Evolutionary conservation across 2,329 filamentous ascomycete species (phyloP).

Genomic region (Esteya vermicola): DNA sequence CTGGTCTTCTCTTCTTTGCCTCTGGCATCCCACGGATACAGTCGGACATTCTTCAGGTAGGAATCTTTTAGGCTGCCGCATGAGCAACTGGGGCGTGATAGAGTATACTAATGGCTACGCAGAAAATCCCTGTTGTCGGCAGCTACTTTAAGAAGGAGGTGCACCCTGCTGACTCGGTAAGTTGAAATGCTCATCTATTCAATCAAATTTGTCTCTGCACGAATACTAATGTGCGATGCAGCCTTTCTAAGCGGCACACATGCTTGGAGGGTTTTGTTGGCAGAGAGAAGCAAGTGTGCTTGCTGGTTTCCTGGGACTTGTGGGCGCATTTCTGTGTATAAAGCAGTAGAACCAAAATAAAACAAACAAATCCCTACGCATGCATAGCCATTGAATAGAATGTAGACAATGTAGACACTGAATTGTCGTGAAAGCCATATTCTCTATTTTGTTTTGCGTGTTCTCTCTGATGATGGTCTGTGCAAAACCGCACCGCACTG

Average conservation of each 20-base stretch:
- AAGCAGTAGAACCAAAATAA: background rate
- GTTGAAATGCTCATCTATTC: conserved; percentile 15
- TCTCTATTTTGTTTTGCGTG: no score
- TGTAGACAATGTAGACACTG: no score
- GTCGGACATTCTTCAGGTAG: conserved; percentile 43
- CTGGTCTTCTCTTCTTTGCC: conserved; percentile 44
- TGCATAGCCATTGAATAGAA: no score
- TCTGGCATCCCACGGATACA: conserved; percentile 49
- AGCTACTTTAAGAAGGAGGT: conserved; percentile 36
- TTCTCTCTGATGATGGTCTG: no score
- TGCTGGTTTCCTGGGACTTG: no score
- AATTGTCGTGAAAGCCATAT: no score
- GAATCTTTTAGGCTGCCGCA: no score
- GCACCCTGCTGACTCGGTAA: conserved; percentile 48
- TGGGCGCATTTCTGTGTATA: background rate
- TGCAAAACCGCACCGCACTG: no score
- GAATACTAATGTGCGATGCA: conserved; percentile 2
- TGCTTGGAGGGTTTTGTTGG: background rate
- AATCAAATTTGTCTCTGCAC: background rate
- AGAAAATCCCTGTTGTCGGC: conserved; percentile 43
- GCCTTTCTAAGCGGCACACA: conserved; percentile 8
- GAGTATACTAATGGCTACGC: background rate
- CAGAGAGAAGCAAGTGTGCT: background rate
- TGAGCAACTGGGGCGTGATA: no score
- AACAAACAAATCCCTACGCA: no score